Evolutionary conservation across 2,329 filamentous ascomycete genomes (phyloP).

Genomic region (Colletotrichum truncatum): DNA sequence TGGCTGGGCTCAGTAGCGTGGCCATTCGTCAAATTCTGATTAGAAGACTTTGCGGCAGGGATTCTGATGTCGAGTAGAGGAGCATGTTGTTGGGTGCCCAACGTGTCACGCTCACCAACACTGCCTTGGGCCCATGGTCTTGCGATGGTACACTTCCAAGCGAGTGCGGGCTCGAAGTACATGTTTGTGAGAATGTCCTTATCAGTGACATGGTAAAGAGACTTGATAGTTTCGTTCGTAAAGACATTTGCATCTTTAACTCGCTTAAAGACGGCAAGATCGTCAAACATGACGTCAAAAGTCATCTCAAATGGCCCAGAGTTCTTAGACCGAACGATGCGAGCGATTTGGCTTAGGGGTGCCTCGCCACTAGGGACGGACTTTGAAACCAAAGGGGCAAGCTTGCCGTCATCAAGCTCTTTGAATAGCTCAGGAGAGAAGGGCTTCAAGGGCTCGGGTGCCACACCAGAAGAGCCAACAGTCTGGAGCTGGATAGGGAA

Average conservation of each 20-base stretch:
- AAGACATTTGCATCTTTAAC: constrained; percentile 49
- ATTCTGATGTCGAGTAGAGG: constrained; percentile 40
- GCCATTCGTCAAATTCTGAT: not conserved
- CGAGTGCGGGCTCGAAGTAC: constrained; percentile 54
- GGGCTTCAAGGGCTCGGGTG: not conserved
- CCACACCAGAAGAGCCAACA: not conserved
- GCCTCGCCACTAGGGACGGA: not conserved
- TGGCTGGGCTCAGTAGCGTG: not conserved
- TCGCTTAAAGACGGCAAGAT: constrained; percentile 40
- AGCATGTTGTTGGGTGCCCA: constrained; percentile 49
- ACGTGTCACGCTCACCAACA: constrained; percentile 46
- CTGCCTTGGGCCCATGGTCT: constrained; percentile 45
- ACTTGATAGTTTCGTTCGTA: constrained; percentile 43
- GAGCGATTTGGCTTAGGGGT: constrained; percentile 44
- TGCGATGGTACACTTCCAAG: constrained; percentile 55
- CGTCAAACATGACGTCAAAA: constrained; percentile 59
- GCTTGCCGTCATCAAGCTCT: not conserved
- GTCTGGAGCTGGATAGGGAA: not conserved
- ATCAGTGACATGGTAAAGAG: constrained; percentile 38
- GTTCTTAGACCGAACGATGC: constrained; percentile 59
- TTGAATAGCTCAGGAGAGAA: not conserved
- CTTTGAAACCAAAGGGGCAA: not conserved
- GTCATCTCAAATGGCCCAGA: constrained; percentile 61
- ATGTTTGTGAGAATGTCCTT: constrained; percentile 46
- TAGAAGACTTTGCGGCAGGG: constrained; percentile 5